Base-by-base conservation (phyloP, 352 stramenopile genomes). In the Phytophthora megakarya region DNA sequence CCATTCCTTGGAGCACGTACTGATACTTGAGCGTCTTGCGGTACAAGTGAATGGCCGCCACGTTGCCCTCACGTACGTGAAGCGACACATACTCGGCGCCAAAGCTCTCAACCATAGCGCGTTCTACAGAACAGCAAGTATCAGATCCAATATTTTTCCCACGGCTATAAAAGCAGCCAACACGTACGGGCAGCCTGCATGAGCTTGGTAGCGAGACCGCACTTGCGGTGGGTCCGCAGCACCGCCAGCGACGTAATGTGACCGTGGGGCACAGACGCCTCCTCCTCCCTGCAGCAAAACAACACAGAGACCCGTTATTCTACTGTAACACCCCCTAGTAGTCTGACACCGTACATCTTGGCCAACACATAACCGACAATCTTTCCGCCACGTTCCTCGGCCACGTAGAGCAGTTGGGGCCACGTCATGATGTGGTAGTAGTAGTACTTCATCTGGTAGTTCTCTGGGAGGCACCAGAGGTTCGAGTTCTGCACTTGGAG, bases 391-490 rank as follows among this genome's bases (percentile, higher is more conserved):
- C 97, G 88, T 67, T 99, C 96, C 75, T 99, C 97, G 0, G 97
- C 97, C 23, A 99, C 98, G 76, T 98, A 98, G 12, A 99, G 90
- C 51, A 99, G 85, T 74, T 99, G 97, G 32, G 98, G 98, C 98
- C 98, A 99, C 54, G 95, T 96, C 58, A 99, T 92, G 64, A 99
- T 92, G 76, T 99, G 98, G 87, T 99, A 99, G 65, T 99, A 98
- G 80, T 99, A 99, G 80, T 99, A 99, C 76, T 99, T 98, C 90
- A 99, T 98, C 82, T 99, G 96, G 78, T 99, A 99, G 80, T 99
- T 99, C 75, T 99, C 98, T 3, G 98, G 98, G 46, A 99, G 86
- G 83, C 97, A 99, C 95, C 97, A 99, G 30, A 99, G 81, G 78
- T 99, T 99, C 50, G 96, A 97, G 49, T 97, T 98, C 77, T 99